These are phyloP conservation scores for Strigomonas oncopelti DNA, from an alignment of 208 protist genomes.

Conservation along the genomic window DNA sequence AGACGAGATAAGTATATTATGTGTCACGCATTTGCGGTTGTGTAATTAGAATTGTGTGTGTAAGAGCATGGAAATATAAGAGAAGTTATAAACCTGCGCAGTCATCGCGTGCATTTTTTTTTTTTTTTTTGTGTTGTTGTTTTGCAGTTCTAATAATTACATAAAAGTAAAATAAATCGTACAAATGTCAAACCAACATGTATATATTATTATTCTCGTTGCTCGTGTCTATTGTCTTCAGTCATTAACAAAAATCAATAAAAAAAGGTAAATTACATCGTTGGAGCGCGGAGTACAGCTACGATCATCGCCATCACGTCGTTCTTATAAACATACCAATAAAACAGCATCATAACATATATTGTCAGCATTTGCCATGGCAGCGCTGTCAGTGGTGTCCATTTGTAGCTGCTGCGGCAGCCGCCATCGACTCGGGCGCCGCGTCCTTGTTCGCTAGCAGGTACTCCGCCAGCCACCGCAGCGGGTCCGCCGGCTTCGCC, in stretches of 20 bases:
- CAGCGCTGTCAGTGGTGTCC: background rate
- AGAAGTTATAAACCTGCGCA: no score
- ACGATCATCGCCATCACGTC: no score
- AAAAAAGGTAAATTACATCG: constrained; percentile 5
- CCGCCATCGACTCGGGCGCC: constrained; percentile 25
- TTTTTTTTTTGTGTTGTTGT: constrained; percentile 3
- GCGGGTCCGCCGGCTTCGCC: constrained; percentile 80
- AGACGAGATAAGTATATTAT: no score
- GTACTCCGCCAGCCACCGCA: constrained; percentile 81
- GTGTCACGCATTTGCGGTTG: no score
- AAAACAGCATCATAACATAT: background rate
- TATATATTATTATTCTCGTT: no score
- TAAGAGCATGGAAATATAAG: no score
- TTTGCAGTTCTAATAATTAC: background rate
- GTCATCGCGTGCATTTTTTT: constrained; percentile 3
- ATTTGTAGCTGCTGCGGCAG: background rate
- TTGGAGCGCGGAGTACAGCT: background rate
- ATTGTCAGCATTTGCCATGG: background rate
- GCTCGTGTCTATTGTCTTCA: no score
- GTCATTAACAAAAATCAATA: background rate
- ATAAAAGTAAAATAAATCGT: background rate
- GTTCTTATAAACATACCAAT: no score
- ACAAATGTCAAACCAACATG: background rate
- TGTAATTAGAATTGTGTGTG: no score
- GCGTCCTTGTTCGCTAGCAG: constrained; percentile 80